phyloP scores from a whole-genome alignment of 1,139 yeast species.

The Kodamaea sp. region DNA sequence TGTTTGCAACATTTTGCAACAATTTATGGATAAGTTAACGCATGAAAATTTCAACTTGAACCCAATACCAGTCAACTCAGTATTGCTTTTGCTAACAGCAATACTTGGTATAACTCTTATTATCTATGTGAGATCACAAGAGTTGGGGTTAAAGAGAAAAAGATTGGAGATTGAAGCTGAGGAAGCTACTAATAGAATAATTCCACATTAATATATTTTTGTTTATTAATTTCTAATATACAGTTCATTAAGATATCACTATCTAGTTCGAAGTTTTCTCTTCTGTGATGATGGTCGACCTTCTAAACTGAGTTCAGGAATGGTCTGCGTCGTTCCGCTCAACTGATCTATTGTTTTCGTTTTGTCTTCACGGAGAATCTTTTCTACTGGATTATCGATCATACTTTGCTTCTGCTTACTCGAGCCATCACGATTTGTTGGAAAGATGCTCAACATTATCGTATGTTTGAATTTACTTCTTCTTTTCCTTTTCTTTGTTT shows the following conservation, averaged over 20 bases:
- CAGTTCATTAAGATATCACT: neutral
- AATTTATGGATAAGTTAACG: slow-evolving; percentile 63
- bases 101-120: slow-evolving; percentile 53
- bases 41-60: slow-evolving; percentile 65
- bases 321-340: slow-evolving; percentile 8
- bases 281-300: slow-evolving; percentile 19
- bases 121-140: slow-evolving; percentile 52
- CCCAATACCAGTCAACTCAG: slow-evolving; percentile 71
- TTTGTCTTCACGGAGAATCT: slow-evolving; percentile 8
- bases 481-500: slow-evolving; percentile 31
- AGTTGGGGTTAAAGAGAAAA: slow-evolving; percentile 45
- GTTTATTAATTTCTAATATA: neutral
- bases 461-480: slow-evolving; percentile 9
- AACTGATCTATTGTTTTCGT: slow-evolving; percentile 5
- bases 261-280: slow-evolving; percentile 14
- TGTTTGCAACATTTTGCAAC: slow-evolving; percentile 67
- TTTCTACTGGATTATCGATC: slow-evolving; percentile 1
- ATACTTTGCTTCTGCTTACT: slow-evolving; percentile 2
- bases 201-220: slow-evolving; percentile 37
- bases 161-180: slow-evolving; percentile 63
- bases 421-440: slow-evolving; percentile 4
- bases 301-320: slow-evolving; percentile 25
- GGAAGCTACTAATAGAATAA: slow-evolving; percentile 45
- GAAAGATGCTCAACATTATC: slow-evolving; percentile 5
- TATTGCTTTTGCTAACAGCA: slow-evolving; percentile 51